Evolutionary conservation across 257 asterid genomes (phyloP), one percentile per base, ranked within the genome.

Genomic region (Cordia subcordata): DNA sequence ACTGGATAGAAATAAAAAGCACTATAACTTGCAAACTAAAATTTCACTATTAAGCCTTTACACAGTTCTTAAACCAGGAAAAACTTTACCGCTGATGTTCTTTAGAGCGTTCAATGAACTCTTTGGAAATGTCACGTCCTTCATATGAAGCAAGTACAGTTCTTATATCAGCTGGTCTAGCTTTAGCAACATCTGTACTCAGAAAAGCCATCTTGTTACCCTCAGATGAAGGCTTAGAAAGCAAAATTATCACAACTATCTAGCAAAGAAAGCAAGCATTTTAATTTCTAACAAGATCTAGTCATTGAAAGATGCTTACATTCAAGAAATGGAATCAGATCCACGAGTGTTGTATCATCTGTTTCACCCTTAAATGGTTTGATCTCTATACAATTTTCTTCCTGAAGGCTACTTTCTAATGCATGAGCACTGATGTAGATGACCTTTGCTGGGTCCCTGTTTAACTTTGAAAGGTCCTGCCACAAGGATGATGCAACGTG

Each of bases 281-380:
- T 16, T 21, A 18, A 53, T 35, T 11, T 40, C 18, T 53, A 23
- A 53, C 21, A 13, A 9, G 27, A 11, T 20, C n/a, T n/a, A n/a
- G 10, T 23, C 20, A 33, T 40, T n/a, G 58, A 20, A 52, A 52
- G 62, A 62, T 67, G 53, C 91, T 78, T 70, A 87, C 98, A 91
- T 74, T 91, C 98, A 58, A 91, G 88, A 72, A 91, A 91, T 2
- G 95, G 96, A 60, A 88, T 84, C 23, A 88, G 90, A 81, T 91
- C 95, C 66, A 91, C 12, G 57, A 91, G 96, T 46, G 77, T 75
- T n/a, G 98, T 85, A 66, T 88, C 98, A 0, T 88, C 95, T 9
- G 70, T 63, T 72, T 88, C 96, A 32, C 98, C 96, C 72, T 69
- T 72, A 92, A 91, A 91, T 56, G 79, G 71, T 75, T 86, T 88